These are phyloP conservation scores for Mycena galericulata DNA, from an alignment of 768 basidiomycete species.

Conservation along the genomic window DNA sequence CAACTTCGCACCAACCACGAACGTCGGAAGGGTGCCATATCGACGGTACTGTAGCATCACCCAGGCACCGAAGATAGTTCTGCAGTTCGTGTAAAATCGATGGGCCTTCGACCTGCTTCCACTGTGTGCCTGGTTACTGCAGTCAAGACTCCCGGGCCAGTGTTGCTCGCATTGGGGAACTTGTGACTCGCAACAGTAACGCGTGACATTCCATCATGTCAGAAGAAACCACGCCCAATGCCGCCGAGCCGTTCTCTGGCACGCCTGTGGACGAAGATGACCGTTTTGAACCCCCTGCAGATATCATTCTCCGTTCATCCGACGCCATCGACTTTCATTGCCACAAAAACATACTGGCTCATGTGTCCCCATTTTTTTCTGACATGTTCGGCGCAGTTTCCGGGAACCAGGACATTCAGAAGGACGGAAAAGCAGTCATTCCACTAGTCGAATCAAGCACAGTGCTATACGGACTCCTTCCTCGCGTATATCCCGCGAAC, in stretches of 20 bases:
- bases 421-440: conserved; percentile 21
- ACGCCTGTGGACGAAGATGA: conserved; percentile 2
- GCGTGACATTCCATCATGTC: too few species aligned
- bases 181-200: too few species aligned
- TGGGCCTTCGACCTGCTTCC: too few species aligned
- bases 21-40: too few species aligned
- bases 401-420: conserved; percentile 22
- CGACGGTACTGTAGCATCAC: too few species aligned
- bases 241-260: conserved; percentile 20
- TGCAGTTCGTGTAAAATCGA: too few species aligned
- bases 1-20: too few species aligned
- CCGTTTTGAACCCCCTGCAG: conserved; percentile 13
- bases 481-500: conserved; percentile 23
- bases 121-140: too few species aligned
- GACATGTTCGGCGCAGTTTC: conserved; percentile 25
- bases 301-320: conserved; percentile 20
- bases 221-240: not conserved
- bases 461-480: conserved; percentile 16
- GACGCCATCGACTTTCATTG: conserved; percentile 26
- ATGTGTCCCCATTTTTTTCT: conserved; percentile 22
- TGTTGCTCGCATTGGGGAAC: too few species aligned
- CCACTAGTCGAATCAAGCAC: conserved; percentile 4
- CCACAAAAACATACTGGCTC: conserved; percentile 21
- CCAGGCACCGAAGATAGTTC: too few species aligned
- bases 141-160: too few species aligned